Evolutionary conservation across 805 yeast genomes (phyloP), one percentile per base, ranked within the genome.

Genomic region (Wickerhamiella galacta): DNA sequence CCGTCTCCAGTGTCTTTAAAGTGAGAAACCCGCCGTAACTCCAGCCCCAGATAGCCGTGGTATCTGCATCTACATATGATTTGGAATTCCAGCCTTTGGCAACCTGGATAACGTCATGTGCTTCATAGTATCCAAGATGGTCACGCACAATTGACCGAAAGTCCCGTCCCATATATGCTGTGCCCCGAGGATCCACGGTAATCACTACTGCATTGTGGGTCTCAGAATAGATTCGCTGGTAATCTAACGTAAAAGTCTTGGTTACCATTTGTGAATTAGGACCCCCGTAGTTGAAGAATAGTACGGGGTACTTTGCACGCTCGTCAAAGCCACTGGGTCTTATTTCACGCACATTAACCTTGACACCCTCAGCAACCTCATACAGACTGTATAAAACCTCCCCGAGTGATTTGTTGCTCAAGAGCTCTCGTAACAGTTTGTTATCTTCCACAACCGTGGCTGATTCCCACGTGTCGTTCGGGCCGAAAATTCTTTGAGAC

Each of bases 21-120:
- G 98, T 83, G 64, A 82, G 67, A 51, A 71, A 90, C 0, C 96
- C 98, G 30, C 98, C 98, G 51, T 87, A 90, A 16, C 93, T 79
- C 98, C 98, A 90, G 6, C 98, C 98, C 87, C 95, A 90, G 35
- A 87, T 70, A 0, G 93, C 92, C 9, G 81, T 72, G 39, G 70
- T 66, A 3, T 64, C 58, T 16, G 60, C 53, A 49, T 85, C 79
- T 26, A 90, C 76, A 47, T 75, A 87, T 2, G 61, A 38, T 43
- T 66, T 68, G 3, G 55, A 30, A 3, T 70, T 63, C 77, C 90
- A 87, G 1, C 63, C 41, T 41, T 70, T 69, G 2, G 93, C 98
- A 4, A 92, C 93, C 0, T 70, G 58, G 24, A 90, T 77, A 55
- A 87, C 95, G 53, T 90, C 98, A 18, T 59, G 57, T 1, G 90